Evolutionary conservation across 1,284 basidiomycete genomes (phyloP).

Genomic region (Tetrapyrgos nigripes): DNA sequence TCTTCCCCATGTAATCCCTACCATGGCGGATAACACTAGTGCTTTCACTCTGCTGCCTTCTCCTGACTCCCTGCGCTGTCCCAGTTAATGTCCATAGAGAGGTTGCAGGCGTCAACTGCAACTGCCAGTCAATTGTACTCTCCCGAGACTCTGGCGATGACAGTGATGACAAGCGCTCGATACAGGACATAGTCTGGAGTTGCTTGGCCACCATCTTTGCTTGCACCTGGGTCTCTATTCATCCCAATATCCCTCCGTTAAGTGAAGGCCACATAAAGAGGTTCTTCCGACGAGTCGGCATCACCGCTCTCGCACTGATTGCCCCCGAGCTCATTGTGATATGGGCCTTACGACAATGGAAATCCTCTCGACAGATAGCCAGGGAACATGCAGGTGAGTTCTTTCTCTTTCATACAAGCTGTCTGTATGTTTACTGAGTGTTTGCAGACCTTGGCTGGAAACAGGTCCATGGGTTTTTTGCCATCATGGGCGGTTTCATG

Average conservation of each 20-base stretch:
- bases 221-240: slow-evolving; percentile 36
- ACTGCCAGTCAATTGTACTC: no score
- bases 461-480: slow-evolving; percentile 29
- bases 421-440: background rate
- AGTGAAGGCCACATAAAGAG: slow-evolving; percentile 2
- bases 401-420: no score
- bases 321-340: slow-evolving; percentile 27
- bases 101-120: no score
- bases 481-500: slow-evolving; percentile 35
- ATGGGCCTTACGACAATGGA: slow-evolving; percentile 30
- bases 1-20: no score
- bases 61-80: no score
- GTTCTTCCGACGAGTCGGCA: slow-evolving; percentile 7
- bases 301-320: slow-evolving; percentile 24
- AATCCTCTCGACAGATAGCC: slow-evolving; percentile 3
- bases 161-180: no score
- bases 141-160: background rate
- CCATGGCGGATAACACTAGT: no score
- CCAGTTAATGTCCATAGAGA: no score
- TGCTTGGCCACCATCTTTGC: slow-evolving; percentile 34
- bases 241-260: slow-evolving; percentile 30
- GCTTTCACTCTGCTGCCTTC: no score
- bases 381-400: no score
- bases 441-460: slow-evolving; percentile 22
- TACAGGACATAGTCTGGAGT: slow-evolving; percentile 27